These are phyloP conservation scores for Cyberlindnera suaveolens DNA, from an alignment of 805 yeast species.

Conservation along the genomic window DNA sequence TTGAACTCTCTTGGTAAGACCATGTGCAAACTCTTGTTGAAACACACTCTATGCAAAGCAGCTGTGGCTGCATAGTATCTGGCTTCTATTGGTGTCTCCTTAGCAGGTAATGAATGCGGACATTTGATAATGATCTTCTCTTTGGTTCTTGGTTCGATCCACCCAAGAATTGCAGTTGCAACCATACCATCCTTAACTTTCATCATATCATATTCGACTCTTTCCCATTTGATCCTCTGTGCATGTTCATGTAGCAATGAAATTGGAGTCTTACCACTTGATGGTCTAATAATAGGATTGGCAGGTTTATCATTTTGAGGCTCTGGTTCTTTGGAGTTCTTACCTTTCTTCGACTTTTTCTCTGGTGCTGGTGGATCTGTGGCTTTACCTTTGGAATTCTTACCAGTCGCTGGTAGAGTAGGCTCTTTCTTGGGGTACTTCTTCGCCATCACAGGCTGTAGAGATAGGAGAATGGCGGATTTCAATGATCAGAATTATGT, in stretches of 20 bases:
- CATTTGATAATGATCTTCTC: constrained; percentile 54
- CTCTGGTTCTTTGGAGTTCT: constrained; percentile 2
- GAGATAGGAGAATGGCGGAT: not conserved
- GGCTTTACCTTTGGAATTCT: constrained; percentile 1
- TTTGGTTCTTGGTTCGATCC: constrained; percentile 77
- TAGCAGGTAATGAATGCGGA: constrained; percentile 49
- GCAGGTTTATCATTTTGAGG: constrained; percentile 7
- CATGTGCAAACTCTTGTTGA: constrained; percentile 79
- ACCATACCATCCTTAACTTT: constrained; percentile 49
- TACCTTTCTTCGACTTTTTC: constrained; percentile 6
- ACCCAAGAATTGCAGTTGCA: constrained; percentile 58
- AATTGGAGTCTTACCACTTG: constrained; percentile 78
- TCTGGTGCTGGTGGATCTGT: constrained; percentile 12
- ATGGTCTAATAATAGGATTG: constrained; percentile 18
- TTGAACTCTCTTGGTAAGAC: constrained; percentile 80
- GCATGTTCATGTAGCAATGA: constrained; percentile 80
- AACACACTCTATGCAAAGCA: constrained; percentile 73
- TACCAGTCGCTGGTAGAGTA: not conserved
- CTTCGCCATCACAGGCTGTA: constrained; percentile 11
- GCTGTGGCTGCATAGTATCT: constrained; percentile 87
- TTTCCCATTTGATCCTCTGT: constrained; percentile 85
- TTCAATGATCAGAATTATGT: not conserved
- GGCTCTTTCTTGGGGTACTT: constrained; percentile 2
- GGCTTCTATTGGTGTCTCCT: constrained; percentile 83
- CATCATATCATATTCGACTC: constrained; percentile 71